phyloP scores from a whole-genome alignment of 2,329 filamentous ascomycete genomes.

The Ophiostoma montium region DNA sequence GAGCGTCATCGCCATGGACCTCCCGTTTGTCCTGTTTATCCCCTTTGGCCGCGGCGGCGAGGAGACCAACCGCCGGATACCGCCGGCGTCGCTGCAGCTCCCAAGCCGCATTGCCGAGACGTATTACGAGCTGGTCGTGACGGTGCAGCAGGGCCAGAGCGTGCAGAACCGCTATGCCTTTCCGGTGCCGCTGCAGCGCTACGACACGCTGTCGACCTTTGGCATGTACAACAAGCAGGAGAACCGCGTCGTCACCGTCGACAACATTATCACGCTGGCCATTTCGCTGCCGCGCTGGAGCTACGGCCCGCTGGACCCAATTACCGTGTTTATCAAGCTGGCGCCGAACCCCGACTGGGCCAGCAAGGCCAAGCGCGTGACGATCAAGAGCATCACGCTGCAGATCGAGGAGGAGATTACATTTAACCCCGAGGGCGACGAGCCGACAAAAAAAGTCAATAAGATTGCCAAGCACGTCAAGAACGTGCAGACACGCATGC shows the following conservation, averaged over 20 bases:
- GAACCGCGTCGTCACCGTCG: slow-evolving; percentile 68
- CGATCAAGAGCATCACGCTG: slow-evolving; percentile 86
- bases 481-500: slow-evolving; percentile 66
- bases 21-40: slow-evolving; percentile 95
- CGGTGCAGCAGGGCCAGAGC: slow-evolving; percentile 76
- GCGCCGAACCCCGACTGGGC: slow-evolving; percentile 87
- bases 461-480: slow-evolving; percentile 75
- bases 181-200: slow-evolving; percentile 78
- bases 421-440: slow-evolving; percentile 96
- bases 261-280: slow-evolving; percentile 81
- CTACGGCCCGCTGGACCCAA: slow-evolving; percentile 87
- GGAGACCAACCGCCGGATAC: slow-evolving; percentile 78
- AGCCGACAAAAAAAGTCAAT: slow-evolving; percentile 81
- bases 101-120: slow-evolving; percentile 92
- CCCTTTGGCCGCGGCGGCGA: slow-evolving; percentile 85
- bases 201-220: slow-evolving; percentile 95
- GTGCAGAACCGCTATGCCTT: slow-evolving; percentile 85
- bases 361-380: slow-evolving; percentile 78
- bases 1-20: slow-evolving; percentile 84
- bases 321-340: slow-evolving; percentile 90
- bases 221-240: slow-evolving; percentile 99
- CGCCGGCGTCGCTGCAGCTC: slow-evolving; percentile 80
- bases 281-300: slow-evolving; percentile 93
- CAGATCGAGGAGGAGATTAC: slow-evolving; percentile 95
- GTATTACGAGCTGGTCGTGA: slow-evolving; percentile 91